phyloP scores from a whole-genome alignment of 306 rosid genomes.

The Nissolia schottii region DNA sequence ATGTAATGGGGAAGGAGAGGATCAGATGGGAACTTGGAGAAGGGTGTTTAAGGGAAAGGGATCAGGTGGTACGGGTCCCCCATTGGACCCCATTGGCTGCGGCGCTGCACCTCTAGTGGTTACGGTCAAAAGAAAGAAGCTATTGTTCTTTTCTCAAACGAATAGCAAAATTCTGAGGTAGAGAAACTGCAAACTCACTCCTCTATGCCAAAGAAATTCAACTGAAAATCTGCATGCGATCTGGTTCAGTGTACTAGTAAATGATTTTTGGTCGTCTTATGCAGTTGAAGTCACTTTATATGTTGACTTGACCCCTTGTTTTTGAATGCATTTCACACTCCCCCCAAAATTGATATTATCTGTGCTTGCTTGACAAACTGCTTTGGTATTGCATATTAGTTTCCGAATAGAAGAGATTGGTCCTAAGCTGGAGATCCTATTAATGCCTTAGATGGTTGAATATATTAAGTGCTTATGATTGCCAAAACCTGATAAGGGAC shows the following conservation, averaged over 20 bases:
- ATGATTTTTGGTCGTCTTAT: constrained; percentile 1
- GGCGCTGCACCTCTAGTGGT: background rate
- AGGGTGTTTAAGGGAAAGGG: background rate
- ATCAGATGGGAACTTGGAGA: background rate
- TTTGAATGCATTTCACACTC: background rate
- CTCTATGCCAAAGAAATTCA: background rate
- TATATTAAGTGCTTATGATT: background rate
- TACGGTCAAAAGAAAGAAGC: background rate
- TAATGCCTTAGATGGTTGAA: background rate
- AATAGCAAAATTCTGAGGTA: background rate
- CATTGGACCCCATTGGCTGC: background rate
- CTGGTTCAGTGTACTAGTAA: background rate
- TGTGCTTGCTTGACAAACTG: background rate
- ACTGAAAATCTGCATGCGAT: background rate
- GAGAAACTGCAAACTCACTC: background rate
- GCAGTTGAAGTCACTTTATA: background rate
- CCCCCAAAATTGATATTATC: background rate
- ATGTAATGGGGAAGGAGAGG: background rate
- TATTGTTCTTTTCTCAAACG: background rate
- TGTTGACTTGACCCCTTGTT: background rate
- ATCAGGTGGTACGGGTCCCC: background rate
- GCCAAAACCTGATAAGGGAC: constrained; percentile 7
- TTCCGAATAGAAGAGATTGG: background rate
- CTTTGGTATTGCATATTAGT: background rate
- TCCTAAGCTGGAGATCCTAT: background rate